A percentile compares a stretch with the other conserved stretches of the same genome.
Conservation (phyloP, 1,284 basidiomycete species). For the Trichosporon asahii region DNA sequence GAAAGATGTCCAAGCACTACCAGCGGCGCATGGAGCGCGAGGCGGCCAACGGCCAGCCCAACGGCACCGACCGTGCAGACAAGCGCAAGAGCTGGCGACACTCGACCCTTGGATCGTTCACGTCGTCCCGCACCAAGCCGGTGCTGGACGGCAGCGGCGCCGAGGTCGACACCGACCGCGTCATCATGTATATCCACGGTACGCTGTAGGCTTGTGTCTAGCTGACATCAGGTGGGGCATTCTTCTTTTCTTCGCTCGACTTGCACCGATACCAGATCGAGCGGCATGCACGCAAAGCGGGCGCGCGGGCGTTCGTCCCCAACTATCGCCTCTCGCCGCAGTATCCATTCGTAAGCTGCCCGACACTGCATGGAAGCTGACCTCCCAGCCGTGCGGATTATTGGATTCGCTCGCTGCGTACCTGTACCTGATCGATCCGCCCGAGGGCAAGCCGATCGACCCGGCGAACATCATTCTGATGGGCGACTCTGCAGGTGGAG, state of each 20-base stretch:
- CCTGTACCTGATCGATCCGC: conserved; percentile 69
- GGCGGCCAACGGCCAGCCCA: neutral
- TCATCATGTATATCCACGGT: conserved; percentile 52
- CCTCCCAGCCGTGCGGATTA: conserved; percentile 55
- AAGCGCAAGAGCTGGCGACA: conserved; percentile 10
- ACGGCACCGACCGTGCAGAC: neutral
- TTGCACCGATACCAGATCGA: conserved; percentile 69
- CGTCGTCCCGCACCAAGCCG: conserved; percentile 13
- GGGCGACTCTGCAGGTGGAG: conserved; percentile 92
- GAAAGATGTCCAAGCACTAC: conserved; percentile 54
- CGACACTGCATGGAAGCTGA: conserved; percentile 23
- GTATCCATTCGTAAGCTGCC: conserved; percentile 85
- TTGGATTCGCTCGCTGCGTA: conserved; percentile 53
- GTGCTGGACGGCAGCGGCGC: conserved; percentile 41
- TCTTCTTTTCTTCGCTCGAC: conserved; percentile 49
- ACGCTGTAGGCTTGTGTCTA: conserved; percentile 21
- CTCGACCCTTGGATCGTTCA: conserved; percentile 2
- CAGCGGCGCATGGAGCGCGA: conserved; percentile 10
- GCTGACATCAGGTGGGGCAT: conserved; percentile 43
- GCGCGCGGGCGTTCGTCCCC: conserved; percentile 71
- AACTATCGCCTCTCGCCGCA: conserved; percentile 87
- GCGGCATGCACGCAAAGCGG: conserved; percentile 83
- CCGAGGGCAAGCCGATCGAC: conserved; percentile 66
- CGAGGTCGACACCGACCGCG: conserved; percentile 44
- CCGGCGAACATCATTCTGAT: conserved; percentile 77